Percentiles rank a stretch among this genome's conserved stretches.
Conservation (phyloP, 257 asterid genomes). For the Echium plantagineum region DNA sequence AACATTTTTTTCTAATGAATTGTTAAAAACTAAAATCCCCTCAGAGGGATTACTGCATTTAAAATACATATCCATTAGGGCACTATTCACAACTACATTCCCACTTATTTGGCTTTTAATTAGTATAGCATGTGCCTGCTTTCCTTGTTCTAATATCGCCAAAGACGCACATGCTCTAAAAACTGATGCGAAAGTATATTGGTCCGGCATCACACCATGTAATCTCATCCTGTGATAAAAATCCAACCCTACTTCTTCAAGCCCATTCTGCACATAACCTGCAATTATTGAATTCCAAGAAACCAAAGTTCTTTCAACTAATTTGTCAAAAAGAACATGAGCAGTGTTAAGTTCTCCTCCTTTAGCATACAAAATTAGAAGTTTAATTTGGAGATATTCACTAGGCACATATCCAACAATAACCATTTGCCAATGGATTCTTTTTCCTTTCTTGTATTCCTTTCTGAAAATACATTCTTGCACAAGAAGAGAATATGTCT, state of each 20-base stretch:
- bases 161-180: constrained; percentile 90
- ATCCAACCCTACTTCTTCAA: constrained; percentile 63
- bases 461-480: constrained; percentile 83
- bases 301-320: constrained; percentile 37
- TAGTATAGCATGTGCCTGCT: constrained; percentile 62
- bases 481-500: constrained; percentile 69
- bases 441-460: constrained; percentile 55
- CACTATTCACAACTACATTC: constrained; percentile 67
- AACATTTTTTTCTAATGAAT: constrained; percentile 56
- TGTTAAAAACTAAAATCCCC: constrained; percentile 53
- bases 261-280: constrained; percentile 74
- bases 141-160: constrained; percentile 76
- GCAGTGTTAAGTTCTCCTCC: constrained; percentile 60
- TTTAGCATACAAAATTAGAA: constrained; percentile 72
- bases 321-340: constrained; percentile 41
- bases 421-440: constrained; percentile 85
- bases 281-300: constrained; percentile 83
- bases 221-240: constrained; percentile 57
- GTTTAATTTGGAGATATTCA: constrained; percentile 66
- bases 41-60: constrained; percentile 80
- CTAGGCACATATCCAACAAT: constrained; percentile 54
- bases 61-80: constrained; percentile 93
- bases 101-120: constrained; percentile 49
- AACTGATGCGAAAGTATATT: constrained; percentile 75
- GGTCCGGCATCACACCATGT: constrained; percentile 62